Evolutionary conservation across 1,139 yeast genomes (phyloP).

Genomic region (Magnusiomyces ingens): DNA sequence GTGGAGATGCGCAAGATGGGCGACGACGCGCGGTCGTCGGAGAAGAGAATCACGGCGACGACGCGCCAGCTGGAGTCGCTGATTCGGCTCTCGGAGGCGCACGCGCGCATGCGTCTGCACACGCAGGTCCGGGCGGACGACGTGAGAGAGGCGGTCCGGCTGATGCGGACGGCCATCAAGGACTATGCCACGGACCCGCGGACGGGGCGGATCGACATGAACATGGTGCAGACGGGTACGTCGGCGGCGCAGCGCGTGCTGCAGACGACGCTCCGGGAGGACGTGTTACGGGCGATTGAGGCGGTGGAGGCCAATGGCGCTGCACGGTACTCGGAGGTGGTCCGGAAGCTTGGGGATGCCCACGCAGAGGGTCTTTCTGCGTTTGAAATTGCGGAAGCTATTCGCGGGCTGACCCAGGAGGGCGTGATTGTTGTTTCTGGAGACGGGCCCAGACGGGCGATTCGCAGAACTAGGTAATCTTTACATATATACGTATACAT

Average conservation of each 20-base stretch:
- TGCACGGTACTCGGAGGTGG: constrained; percentile 56
- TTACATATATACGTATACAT: too few relatives aligned
- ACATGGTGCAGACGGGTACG: constrained; percentile 91
- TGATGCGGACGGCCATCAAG: constrained; percentile 88
- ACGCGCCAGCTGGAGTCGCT: constrained; percentile 94
- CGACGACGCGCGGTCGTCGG: constrained; percentile 80
- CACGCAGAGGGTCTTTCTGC: constrained; percentile 65
- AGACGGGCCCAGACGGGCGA: constrained; percentile 62
- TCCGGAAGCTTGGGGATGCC: constrained; percentile 59
- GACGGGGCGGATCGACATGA: constrained; percentile 97
- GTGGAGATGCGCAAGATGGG: constrained; percentile 94
- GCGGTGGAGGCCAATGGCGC: constrained; percentile 49
- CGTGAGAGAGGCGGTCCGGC: constrained; percentile 90
- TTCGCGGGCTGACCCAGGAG: constrained; percentile 68
- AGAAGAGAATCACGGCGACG: constrained; percentile 93
- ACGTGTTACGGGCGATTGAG: constrained; percentile 28
- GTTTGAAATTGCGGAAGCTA: constrained; percentile 58
- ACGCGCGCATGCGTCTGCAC: constrained; percentile 89
- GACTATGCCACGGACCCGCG: constrained; percentile 97
- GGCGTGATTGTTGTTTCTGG: constrained; percentile 68
- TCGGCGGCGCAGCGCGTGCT: constrained; percentile 79
- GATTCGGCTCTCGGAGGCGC: constrained; percentile 93
- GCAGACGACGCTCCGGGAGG: constrained; percentile 58
- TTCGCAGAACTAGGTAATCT: constrained; percentile 43
- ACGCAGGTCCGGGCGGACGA: constrained; percentile 65